Evolutionary conservation across 23 red algal species (phyloP).

Genomic region (Porphyridium purpureum): DNA sequence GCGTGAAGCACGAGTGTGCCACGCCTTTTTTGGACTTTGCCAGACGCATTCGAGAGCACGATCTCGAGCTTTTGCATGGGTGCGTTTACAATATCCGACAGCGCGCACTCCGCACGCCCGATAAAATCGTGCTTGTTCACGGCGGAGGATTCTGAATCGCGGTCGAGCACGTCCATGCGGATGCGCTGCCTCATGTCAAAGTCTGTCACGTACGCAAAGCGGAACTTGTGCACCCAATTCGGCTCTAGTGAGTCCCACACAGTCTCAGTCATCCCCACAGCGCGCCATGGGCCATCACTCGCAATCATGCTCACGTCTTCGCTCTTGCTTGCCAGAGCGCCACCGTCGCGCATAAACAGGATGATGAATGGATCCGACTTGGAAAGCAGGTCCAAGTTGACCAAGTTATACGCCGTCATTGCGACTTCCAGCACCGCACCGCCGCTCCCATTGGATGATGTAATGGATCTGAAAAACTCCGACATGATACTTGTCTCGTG

Average conservation of each 20-base stretch:
- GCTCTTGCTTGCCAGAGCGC: slow-evolving; percentile 2
- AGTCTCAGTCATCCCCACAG: slow-evolving; percentile 11
- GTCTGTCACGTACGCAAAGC: not conserved
- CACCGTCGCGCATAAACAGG: slow-evolving; percentile 5
- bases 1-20: no score
- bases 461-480: no score
- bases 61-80: no score
- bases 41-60: no score
- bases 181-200: slow-evolving; percentile 1
- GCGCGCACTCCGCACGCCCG: slow-evolving; percentile 4
- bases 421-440: not conserved
- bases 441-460: no score
- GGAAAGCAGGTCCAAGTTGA: slow-evolving; percentile 8
- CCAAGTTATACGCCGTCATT: not conserved
- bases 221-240: slow-evolving; percentile 1
- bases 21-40: no score
- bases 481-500: no score
- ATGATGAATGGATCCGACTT: slow-evolving; percentile 11
- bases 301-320: slow-evolving; percentile 2
- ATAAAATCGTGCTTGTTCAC: slow-evolving; percentile 17
- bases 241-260: slow-evolving; percentile 3
- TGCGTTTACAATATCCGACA: not conserved
- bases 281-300: no score
- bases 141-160: not conserved
- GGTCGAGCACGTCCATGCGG: slow-evolving; percentile 11